phyloP scores from a whole-genome alignment of 148 eudicot species.

The Amaranthus cruentus region DNA sequence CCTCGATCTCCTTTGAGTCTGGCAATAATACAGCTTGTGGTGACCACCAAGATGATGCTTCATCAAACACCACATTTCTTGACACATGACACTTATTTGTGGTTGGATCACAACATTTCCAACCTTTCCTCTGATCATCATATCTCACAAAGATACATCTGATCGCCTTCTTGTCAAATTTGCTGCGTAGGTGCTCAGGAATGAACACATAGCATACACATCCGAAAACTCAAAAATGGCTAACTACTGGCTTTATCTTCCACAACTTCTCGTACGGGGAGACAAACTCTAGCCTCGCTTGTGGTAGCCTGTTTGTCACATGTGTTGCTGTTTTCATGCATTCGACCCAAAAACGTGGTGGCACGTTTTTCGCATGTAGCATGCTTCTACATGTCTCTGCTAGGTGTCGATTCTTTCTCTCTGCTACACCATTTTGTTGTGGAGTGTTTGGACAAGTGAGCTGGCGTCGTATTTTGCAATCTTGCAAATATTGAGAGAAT shows the following conservation, averaged over 20 bases:
- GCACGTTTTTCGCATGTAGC: conserved; percentile 20
- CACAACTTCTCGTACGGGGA: conserved; percentile 21
- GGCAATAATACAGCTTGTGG: background rate
- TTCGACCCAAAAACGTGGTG: background rate
- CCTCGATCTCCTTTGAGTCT: background rate
- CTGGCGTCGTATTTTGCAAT: background rate
- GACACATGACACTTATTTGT: background rate
- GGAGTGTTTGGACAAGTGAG: conserved; percentile 14
- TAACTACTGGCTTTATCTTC: background rate
- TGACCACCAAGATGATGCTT: conserved; percentile 12
- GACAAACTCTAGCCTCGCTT: conserved; percentile 6
- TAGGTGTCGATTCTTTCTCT: conserved; percentile 14
- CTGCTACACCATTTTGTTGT: conserved; percentile 13
- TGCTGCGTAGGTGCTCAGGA: too few relatives aligned
- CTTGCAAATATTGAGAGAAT: background rate
- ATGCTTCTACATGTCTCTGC: conserved; percentile 1
- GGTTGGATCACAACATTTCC: conserved; percentile 8
- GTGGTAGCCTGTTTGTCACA: conserved; percentile 14
- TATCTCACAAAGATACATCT: too few relatives aligned
- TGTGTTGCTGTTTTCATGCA: too few relatives aligned
- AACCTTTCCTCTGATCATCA: conserved; percentile 3
- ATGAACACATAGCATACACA: too few relatives aligned
- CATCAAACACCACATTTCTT: background rate
- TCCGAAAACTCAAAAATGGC: too few relatives aligned
- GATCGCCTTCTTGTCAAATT: too few relatives aligned